Base-by-base conservation (phyloP, 2,329 filamentous ascomycete species). In the Stachybotrys chartarum region DNA sequence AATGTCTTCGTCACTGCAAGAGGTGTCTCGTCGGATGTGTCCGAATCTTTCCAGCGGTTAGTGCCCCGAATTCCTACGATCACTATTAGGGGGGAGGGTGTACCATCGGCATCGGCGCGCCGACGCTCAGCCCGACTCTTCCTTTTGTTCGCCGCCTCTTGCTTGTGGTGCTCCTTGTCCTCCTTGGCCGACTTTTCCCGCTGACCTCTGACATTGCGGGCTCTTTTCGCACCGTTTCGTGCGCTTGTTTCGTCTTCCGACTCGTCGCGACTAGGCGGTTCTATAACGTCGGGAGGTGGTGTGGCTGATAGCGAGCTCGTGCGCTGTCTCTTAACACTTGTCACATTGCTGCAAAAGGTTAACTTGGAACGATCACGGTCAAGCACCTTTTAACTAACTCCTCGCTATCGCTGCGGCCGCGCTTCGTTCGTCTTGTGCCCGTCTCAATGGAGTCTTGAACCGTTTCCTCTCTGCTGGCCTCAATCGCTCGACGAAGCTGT, bases 381-480 rank as follows among this genome's bases (percentile, higher is more conserved):
- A 24, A 24, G 24, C 24, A 24, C 24, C 24, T 24, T 55, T 44
- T 47, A 32, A 84, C 91, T 73, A 80, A 97, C 93, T 96, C 90
- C 81, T 97, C 91, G 67, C 91, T 96, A 58, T 94, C 91, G 65
- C 94, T 96, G 59, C 93, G 84, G 58, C 86, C 87, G 65, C 94
- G 81, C 75, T 99, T 99, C 30, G 84, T 80, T 66, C 89, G 84
- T 60, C 88, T 81, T 53, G 75, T 80, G 45, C 76, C 76, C 53
- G 79, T 78, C 42, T 87, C 84, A 12, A 59, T 47, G 14, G 69
- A 67, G 39, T 78, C 71, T 11, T 77, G 76, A 12, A 76, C 72
- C 51, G 81, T 84, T 48, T 95, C 90, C 66, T 90, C 87, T 73
- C 92, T 97, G 76, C 94, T 99, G 58, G 95, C 92, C 70, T 97